Evolutionary conservation across 352 stramenopile genomes (phyloP).

Genomic region (Globisporangium cederbergense): DNA sequence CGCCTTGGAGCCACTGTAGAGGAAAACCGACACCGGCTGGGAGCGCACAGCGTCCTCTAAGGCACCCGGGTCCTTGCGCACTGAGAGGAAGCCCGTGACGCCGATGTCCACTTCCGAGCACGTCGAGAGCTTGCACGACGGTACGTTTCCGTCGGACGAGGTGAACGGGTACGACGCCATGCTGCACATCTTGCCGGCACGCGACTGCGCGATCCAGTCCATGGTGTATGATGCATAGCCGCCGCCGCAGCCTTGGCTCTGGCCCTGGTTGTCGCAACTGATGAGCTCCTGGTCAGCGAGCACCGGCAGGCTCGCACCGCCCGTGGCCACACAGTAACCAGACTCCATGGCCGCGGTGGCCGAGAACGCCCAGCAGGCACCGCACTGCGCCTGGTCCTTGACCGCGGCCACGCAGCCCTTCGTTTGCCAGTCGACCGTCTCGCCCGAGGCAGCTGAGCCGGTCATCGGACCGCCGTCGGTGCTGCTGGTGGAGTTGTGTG

Average conservation of each 20-base stretch:
- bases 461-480: constrained; percentile 33
- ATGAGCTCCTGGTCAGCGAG: constrained; percentile 72
- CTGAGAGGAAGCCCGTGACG: constrained; percentile 45
- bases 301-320: constrained; percentile 27
- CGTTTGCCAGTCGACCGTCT: constrained; percentile 69
- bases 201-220: constrained; percentile 48
- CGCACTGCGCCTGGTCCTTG: constrained; percentile 51
- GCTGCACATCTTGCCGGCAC: constrained; percentile 48
- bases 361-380: constrained; percentile 60
- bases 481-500: constrained; percentile 1
- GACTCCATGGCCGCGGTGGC: constrained; percentile 58
- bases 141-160: constrained; percentile 30
- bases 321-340: constrained; percentile 38
- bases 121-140: constrained; percentile 27
- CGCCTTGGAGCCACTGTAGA: constrained; percentile 54
- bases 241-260: constrained; percentile 52
- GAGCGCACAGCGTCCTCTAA: constrained; percentile 46
- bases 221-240: constrained; percentile 59
- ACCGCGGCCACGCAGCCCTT: constrained; percentile 70
- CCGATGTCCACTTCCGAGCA: constrained; percentile 45
- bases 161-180: constrained; percentile 50
- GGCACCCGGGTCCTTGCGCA: constrained; percentile 31
- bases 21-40: constrained; percentile 52
- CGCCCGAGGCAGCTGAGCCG: constrained; percentile 29
- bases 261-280: constrained; percentile 50